These are phyloP conservation scores for Ambrosiella beaveri DNA, from an alignment of 2,329 filamentous ascomycete genomes.

Conservation along the genomic window DNA sequence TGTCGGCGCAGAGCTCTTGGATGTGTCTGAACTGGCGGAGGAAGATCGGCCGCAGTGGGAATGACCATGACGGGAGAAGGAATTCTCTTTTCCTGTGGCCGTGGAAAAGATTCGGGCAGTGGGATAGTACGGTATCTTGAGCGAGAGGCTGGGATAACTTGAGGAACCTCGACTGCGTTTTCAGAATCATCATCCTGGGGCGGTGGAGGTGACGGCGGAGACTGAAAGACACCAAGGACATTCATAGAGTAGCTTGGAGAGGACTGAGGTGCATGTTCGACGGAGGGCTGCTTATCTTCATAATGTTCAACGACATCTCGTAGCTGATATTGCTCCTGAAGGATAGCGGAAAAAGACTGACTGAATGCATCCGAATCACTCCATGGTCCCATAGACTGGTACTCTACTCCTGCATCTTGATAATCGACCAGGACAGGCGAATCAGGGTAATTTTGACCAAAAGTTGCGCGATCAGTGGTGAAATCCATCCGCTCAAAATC, in stretches of 20 bases:
- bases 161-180: background rate
- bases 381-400: background rate
- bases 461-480: background rate
- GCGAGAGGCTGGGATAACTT: background rate
- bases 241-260: background rate
- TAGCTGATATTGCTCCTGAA: background rate
- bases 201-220: background rate
- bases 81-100: conserved; percentile 14
- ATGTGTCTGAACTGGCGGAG: conserved; percentile 29
- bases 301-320: conserved; percentile 5
- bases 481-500: background rate
- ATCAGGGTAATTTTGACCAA: conserved; percentile 5
- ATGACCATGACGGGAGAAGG: conserved; percentile 22
- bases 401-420: background rate
- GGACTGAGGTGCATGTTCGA: background rate
- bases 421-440: conserved; percentile 6
- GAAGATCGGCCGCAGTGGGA: conserved; percentile 26
- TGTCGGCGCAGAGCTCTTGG: conserved; percentile 28
- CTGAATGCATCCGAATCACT: conserved; percentile 9
- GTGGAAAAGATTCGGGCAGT: conserved; percentile 7
- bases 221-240: conserved; percentile 9
- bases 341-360: conserved; percentile 15
- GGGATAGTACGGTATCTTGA: conserved; percentile 6
- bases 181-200: background rate
- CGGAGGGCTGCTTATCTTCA: background rate